Evolutionary conservation across 2,329 filamentous ascomycete genomes (phyloP), one percentile per base, ranked within the genome.

Genomic region (Ophiocordyceps australis): DNA sequence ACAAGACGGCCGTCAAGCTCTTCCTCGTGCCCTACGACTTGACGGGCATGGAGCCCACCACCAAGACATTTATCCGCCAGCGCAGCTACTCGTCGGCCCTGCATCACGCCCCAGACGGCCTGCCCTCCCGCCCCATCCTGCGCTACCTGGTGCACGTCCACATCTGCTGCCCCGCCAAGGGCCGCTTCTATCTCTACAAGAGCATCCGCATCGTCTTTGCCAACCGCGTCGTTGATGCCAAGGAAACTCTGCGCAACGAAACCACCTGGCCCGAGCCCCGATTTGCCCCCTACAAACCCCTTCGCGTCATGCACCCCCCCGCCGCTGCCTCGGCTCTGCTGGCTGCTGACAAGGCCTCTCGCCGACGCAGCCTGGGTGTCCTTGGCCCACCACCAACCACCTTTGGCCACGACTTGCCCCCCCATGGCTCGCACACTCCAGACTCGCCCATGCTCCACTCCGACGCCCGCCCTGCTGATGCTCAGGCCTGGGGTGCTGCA

Each of bases 1-100:
- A 95, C 54, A 95, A 95, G 46, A 95, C 89, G 4, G 89, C 89
- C 2, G 86, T 95, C 28, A 95, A 98, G 48, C 59, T 98, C 1
- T 95, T 95, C 38, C 62, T 95, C 14, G 71, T 98, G 3, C 89
- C 86, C 0, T 98, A 95, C 39, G 83, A 95, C 44, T 59, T 98
- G 2, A 65, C 71, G 1, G 86, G 82, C 26, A 98, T 98, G 86
- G 77, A 89, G 33, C 68, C 82, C 0, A 83, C 83, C 0, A 91
- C 82, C 11, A 95, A 95, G 50, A 98, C 89, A 0, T 95, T 95
- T 39, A 77, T 98, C 32, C 72, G 89, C 17, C 89, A 98, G 51
- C 75, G 89, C 32, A 89, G 79, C 46, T 95, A 93, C 48, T 93
- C 83, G 0, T 72, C 78, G 8, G 82, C 82, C 0, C 74, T 91